Base-by-base conservation (phyloP, 345 rosid species). In the Tarenaya hassleriana region DNA sequence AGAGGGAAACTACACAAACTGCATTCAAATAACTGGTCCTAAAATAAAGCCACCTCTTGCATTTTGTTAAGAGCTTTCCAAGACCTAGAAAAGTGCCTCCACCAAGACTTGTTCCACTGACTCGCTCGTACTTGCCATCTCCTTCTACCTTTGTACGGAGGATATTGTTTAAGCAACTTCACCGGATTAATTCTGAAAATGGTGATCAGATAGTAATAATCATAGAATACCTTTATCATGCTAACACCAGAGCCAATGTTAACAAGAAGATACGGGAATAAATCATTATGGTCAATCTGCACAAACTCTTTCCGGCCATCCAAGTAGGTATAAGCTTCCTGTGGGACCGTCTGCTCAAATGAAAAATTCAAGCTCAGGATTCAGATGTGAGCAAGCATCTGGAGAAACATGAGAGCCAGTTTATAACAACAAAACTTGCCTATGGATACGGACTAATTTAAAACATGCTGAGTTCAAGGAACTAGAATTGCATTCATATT, bases 171-270 rank as follows among this genome's bases (percentile, higher is more conserved):
- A 46, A 52, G 51, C 44, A 52, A 38, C 16, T 3, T 39, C 0
- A 3, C 37, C 29, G 11, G 15, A 45, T 19, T 38, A 45, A 44
- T 38, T 40, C 16, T 14, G 9, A 1, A 8, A 43, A 50, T 24
- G 32, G 15, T 41, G 64, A 47, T 3, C 48, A 38, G 5, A 43
- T 50, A 37, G 51, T 18, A 0, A 41, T 46, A 48, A 53, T 8
- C 32, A 60, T 20, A 62, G 55, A 58, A 47, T 66, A 87, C 96
- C 96, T 88, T 88, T 61, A 88, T 88, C 88, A 88, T 84, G 84
- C 96, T 77, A 64, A 88, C 94, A 38, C 96, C 96, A 58, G 96
- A 88, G 9, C 96, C 96, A 8, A 88, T 84, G 54, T 88, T 88
- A 62, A 88, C 91, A 52, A 88, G 96, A 55, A 88, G 91, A 62